Conservation (phyloP, 768 basidiomycete species). For the Auricularia heimuer region DNA sequence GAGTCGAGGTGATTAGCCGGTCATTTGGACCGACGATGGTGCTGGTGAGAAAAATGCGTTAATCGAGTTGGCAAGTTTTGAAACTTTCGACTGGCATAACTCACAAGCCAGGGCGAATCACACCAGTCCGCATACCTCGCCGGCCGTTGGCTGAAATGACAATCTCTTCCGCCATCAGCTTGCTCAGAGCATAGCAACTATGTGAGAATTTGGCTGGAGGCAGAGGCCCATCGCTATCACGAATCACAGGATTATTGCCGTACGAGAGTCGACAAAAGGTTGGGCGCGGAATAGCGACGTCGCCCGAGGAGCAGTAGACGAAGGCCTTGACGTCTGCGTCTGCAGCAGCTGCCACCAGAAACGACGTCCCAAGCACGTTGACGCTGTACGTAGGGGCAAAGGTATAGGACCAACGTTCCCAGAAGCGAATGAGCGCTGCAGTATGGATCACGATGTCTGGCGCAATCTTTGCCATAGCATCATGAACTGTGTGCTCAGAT, state of each 20-base stretch:
- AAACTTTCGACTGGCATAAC: slow-evolving; percentile 2
- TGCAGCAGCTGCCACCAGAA: background rate
- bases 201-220: background rate
- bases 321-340: background rate
- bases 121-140: slow-evolving; percentile 7
- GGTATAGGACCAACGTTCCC: slow-evolving; percentile 15
- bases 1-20: slow-evolving; percentile 21
- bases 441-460: slow-evolving; percentile 17
- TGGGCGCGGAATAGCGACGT: slow-evolving; percentile 3
- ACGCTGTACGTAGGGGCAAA: slow-evolving; percentile 10
- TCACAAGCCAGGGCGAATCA: slow-evolving; percentile 26
- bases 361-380: slow-evolving; percentile 2
- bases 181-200: background rate
- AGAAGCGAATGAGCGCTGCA: slow-evolving; percentile 17
- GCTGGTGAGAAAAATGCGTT: slow-evolving; percentile 11
- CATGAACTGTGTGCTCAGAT: slow-evolving; percentile 19
- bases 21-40: slow-evolving; percentile 28
- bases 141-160: background rate
- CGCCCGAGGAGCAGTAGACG: slow-evolving; percentile 1
- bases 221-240: background rate
- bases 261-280: slow-evolving; percentile 19
- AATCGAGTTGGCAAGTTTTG: background rate
- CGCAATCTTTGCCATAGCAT: slow-evolving; percentile 14
- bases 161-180: slow-evolving; percentile 2
- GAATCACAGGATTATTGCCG: slow-evolving; percentile 9